Evolutionary conservation across 176 grass and related monocot genomes (phyloP).

Genomic region (Avena sativa): DNA sequence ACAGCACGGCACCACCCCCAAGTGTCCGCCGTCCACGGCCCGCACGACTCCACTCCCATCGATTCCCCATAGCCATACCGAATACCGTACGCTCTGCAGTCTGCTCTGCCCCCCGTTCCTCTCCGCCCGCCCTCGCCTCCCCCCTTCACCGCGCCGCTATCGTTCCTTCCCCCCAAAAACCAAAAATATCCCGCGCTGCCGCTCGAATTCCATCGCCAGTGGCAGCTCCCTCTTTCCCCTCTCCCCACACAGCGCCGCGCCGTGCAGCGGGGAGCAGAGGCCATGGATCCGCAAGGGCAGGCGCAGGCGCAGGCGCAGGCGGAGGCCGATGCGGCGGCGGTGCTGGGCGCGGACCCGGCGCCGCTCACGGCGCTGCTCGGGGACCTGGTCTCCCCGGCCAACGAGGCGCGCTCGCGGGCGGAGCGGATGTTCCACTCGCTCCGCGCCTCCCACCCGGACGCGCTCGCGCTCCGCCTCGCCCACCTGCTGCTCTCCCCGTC

Average conservation of each 20-base stretch:
- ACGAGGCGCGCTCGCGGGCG: conserved; percentile 77
- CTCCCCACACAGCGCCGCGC: neutral
- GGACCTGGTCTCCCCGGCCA: conserved; percentile 80
- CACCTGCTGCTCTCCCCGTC: conserved; percentile 73
- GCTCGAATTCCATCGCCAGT: conserved; percentile 25
- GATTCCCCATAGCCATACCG: neutral
- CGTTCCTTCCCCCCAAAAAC: conserved; percentile 33
- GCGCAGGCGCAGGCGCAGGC: conserved; percentile 8
- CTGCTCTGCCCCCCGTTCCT: neutral
- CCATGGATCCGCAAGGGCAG: conserved; percentile 49
- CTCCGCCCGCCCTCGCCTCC: conserved; percentile 1
- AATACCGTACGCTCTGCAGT: neutral
- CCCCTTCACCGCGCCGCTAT: conserved; percentile 10
- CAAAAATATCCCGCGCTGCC: conserved; percentile 51
- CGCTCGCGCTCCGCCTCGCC: conserved; percentile 71
- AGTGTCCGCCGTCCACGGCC: neutral
- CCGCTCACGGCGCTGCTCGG: conserved; percentile 62
- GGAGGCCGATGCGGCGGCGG: conserved; percentile 35
- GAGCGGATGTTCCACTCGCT: conserved; percentile 76
- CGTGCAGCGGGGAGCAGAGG: neutral
- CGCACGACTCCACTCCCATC: conserved; percentile 33
- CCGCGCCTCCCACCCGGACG: conserved; percentile 61
- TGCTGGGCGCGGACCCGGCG: conserved; percentile 71
- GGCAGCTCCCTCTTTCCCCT: neutral
- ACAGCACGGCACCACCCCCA: neutral